Evolutionary conservation across 352 stramenopile genomes (phyloP).

Genomic region (Globisporangium barbulae): DNA sequence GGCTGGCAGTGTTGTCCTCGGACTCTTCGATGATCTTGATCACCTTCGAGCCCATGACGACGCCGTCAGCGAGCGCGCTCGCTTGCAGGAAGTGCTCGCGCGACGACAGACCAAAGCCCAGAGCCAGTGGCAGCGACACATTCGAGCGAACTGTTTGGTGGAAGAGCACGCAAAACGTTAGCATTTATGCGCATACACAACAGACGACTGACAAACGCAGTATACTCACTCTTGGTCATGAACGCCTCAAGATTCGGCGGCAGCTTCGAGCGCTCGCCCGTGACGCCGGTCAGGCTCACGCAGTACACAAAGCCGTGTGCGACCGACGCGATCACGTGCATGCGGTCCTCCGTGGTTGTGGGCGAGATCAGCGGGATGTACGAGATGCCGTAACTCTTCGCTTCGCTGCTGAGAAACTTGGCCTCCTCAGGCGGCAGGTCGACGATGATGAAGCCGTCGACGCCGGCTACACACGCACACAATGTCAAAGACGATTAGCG

Average conservation of each 20-base stretch:
- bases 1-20: slow-evolving; percentile 51
- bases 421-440: slow-evolving; percentile 97
- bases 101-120: slow-evolving; percentile 97
- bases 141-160: slow-evolving; percentile 69
- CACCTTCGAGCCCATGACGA: slow-evolving; percentile 88
- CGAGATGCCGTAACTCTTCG: slow-evolving; percentile 87
- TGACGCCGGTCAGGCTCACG: slow-evolving; percentile 91
- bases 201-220: neutral
- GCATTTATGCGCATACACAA: neutral
- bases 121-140: slow-evolving; percentile 88
- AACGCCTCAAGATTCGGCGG: slow-evolving; percentile 93
- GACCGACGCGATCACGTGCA: slow-evolving; percentile 74
- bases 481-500: slow-evolving; percentile 22
- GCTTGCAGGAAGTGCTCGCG: slow-evolving; percentile 91
- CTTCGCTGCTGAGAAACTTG: slow-evolving; percentile 86
- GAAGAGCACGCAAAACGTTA: slow-evolving; percentile 10
- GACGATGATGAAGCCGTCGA: slow-evolving; percentile 98
- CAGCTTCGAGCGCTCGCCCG: slow-evolving; percentile 88
- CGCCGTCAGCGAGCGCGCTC: slow-evolving; percentile 88
- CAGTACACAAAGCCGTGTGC: slow-evolving; percentile 87
- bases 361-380: slow-evolving; percentile 98
- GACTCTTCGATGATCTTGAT: slow-evolving; percentile 83
- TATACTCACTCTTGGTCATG: slow-evolving; percentile 71
- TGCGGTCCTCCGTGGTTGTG: slow-evolving; percentile 94
- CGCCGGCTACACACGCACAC: slow-evolving; percentile 52